These are phyloP conservation scores for Entamoeba histolytica DNA, from an alignment of 208 protist species.

Conservation along the genomic window DNA sequence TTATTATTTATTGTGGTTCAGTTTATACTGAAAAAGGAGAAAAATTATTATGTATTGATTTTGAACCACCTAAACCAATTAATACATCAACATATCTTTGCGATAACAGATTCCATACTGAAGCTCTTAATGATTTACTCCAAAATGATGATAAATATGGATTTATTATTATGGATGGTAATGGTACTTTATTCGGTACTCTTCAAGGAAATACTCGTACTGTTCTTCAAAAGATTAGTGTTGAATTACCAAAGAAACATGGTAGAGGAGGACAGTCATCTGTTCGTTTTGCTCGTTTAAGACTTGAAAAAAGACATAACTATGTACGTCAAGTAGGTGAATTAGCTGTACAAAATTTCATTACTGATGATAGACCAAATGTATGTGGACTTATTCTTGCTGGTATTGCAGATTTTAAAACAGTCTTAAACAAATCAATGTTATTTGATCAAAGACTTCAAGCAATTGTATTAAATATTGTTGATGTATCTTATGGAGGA, in stretches of 20 bases:
- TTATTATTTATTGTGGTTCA: constrained; percentile 84
- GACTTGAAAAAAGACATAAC: constrained; percentile 95
- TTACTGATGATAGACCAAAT: constrained; percentile 79
- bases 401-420: constrained; percentile 98
- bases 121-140: constrained; percentile 79
- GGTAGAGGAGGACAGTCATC: constrained; percentile 95
- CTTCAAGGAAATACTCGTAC: constrained; percentile 82
- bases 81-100: constrained; percentile 90
- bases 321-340: constrained; percentile 84
- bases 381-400: constrained; percentile 92
- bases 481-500: constrained; percentile 94
- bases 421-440: constrained; percentile 74
- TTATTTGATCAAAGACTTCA: constrained; percentile 36
- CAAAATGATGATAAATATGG: constrained; percentile 96
- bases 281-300: constrained; percentile 94
- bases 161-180: constrained; percentile 99
- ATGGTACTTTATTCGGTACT: constrained; percentile 71
- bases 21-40: constrained; percentile 90
- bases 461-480: constrained; percentile 83
- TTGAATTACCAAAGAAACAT: constrained; percentile 99
- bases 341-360: constrained; percentile 76
- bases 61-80: constrained; percentile 97
- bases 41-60: constrained; percentile 91
- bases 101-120: constrained; percentile 78
- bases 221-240: constrained; percentile 86